Base-by-base conservation (phyloP, 108 stramenopile species). In the Cylindrotheca closterium region DNA sequence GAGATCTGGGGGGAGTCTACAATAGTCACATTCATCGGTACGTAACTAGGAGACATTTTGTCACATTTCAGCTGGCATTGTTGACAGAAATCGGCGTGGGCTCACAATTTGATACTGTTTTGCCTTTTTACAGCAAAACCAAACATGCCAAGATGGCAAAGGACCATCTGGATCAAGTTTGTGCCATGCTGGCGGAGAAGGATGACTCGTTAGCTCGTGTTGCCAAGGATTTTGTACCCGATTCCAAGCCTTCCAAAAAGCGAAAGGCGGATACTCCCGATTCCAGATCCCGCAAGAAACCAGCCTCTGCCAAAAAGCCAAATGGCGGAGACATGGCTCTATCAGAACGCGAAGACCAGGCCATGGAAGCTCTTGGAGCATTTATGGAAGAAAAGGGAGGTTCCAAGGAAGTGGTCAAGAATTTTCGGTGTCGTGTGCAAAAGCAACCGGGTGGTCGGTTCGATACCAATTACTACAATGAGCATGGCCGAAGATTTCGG, bases 1-100 rank as follows among this genome's bases (percentile, higher is more conserved):
- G 55, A 52, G 92, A 93, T 76, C 63, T 93, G 54, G 92, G 92
- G 30, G 74, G 79, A 42, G 86, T 93, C 18, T 93, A 93, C 69
- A 86, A 86, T 71, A 67, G 79, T 50, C 84, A 87, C 45, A 80
- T 89, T 47, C 61, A 64, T 50, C 77, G 85, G 91, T 92, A 75
- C 61, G 89, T 68, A 42, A 42, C 37, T 10, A 42, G 37, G 10
- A 42, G 15, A 42, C 37, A 42, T 42, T 42, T 42, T 23, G 28
- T n/a, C n/a, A n/a, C n/a, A n/a, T n/a, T n/a, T n/a, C n/a, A n/a
- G n/a, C n/a, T n/a, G n/a, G 51, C 4, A 10, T 4, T 10, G 51
- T 5, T 22, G 51, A 51, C 51, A 22, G 4, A 10, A 22, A 5
- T 22, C n/a, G 23, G 5, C 51, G 5, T 5, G 51, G 51, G 22